A percentile compares a stretch with the other conserved stretches of the same genome.
Evolutionary conservation across 2,329 filamentous ascomycete species (phyloP).

Genomic region (Daldinia sp.): DNA sequence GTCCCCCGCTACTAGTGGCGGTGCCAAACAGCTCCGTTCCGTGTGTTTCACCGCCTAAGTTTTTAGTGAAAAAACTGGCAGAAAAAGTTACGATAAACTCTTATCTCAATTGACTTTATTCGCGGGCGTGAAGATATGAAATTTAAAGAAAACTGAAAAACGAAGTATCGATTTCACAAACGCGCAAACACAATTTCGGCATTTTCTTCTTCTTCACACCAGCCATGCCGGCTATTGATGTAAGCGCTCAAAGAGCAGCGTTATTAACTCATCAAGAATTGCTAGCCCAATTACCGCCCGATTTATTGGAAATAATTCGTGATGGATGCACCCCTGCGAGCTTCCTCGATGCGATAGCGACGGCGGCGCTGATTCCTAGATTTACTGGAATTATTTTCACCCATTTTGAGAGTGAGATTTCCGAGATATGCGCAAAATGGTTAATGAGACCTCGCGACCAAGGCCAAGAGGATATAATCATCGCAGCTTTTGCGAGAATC

Average conservation of each 20-base stretch:
- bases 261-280: conserved; percentile 63
- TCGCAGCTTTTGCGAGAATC: conserved; percentile 80
- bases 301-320: conserved; percentile 73
- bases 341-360: conserved; percentile 76
- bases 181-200: neutral
- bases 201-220: conserved; percentile 30
- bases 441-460: conserved; percentile 57
- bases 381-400: conserved; percentile 78
- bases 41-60: conserved; percentile 44
- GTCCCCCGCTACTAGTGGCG: conserved; percentile 5
- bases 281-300: conserved; percentile 70
- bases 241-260: conserved; percentile 63
- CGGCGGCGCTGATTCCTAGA: conserved; percentile 72
- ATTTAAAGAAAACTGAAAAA: neutral
- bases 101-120: conserved; percentile 7
- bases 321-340: conserved; percentile 65
- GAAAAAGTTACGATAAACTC: conserved; percentile 31
- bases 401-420: conserved; percentile 77
- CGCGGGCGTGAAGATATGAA: neutral
- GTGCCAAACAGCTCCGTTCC: conserved; percentile 23
- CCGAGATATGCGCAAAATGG: conserved; percentile 87
- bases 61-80: conserved; percentile 35
- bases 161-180: neutral
- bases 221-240: conserved; percentile 64
- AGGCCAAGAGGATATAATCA: conserved; percentile 54